Evolutionary conservation across 2,329 filamentous ascomycete genomes (phyloP), one percentile per base, ranked within the genome.

Genomic region (Trichoderma cornu-damae): DNA sequence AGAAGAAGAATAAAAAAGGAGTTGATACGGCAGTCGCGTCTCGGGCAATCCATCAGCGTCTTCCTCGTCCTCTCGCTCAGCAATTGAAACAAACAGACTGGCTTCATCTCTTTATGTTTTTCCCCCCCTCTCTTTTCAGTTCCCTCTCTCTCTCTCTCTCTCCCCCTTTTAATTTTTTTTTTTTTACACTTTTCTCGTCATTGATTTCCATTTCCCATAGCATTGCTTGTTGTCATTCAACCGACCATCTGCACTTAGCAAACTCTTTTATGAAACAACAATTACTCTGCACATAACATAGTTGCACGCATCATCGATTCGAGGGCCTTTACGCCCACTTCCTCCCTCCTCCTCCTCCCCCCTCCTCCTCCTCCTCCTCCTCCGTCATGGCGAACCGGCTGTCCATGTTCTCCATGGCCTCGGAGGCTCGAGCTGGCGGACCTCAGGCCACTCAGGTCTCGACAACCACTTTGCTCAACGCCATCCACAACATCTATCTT

Each of bases 401-500:
- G 79, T 88, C 85, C 63, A 84, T 86, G 79, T 88, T 86, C 69
- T 88, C 85, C 63, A 77, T 84, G 68, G 78, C 77, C 64, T 86
- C 84, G 63, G 80, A 79, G 49, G 79, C 79, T 40, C 79, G 82
- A 64, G 79, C 77, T 62, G 77, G 81, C 32, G 84, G 84, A 55
- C 85, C 87, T 66, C 83, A 90, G 67, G 80, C 88, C 8, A 77
- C 86, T 44, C 91, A 96, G 70, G 86, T 96, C 55, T 96, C 93
- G 6, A 96, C 93, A 2, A 96, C 92, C 1, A 96, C 91, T 0
- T 82, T 97, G 46, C 82, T 99, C 57, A 97, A 97, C 74, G 84
- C 90, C 57, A 81, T 96, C 44, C 94, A 99, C 75, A 91, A 90
- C 65, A 87, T 89, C 68, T 97, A 96, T 72, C 82, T 89, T 47